phyloP scores from a whole-genome alignment of 2,329 filamentous ascomycete species.

The Apiospora hydei region DNA sequence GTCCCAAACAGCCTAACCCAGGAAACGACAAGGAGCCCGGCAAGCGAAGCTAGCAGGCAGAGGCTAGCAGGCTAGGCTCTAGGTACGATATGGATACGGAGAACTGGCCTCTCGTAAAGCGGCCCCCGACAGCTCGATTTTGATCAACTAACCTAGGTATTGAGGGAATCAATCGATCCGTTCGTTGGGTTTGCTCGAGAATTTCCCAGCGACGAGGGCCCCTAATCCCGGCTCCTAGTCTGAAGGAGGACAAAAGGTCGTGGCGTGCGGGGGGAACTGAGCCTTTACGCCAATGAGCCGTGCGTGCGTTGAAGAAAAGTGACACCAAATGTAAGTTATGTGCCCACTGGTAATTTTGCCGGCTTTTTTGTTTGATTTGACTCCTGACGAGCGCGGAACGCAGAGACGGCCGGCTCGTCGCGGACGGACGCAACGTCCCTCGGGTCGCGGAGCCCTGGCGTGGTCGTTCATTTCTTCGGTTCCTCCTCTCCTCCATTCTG shows the following conservation, averaged over 20 bases:
- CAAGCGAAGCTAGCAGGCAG: not conserved
- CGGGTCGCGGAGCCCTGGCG: not conserved
- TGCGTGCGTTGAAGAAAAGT: conserved; percentile 12
- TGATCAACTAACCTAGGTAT: conserved; percentile 13
- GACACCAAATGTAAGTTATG: conserved; percentile 21
- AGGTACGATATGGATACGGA: conserved; percentile 1
- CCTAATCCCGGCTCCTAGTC: conserved; percentile 10
- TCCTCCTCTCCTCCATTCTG: not conserved
- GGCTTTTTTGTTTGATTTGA: conserved; percentile 21
- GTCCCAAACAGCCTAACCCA: conserved; percentile 7
- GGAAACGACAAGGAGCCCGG: not conserved
- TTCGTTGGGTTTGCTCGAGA: not conserved
- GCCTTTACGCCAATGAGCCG: conserved; percentile 18
- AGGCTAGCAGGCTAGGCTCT: not conserved
- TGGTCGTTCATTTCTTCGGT: not conserved
- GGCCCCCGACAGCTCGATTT: conserved; percentile 16
- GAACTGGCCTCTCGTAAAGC: conserved; percentile 16
- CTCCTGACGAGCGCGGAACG: conserved; percentile 11
- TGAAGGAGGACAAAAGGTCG: conserved; percentile 3
- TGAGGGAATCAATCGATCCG: conserved; percentile 9
- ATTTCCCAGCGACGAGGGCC: conserved; percentile 5
- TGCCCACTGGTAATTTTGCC: conserved; percentile 18
- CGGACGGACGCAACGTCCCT: not conserved
- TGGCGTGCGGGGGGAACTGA: conserved; percentile 15
- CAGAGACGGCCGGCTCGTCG: not conserved